Base-by-base conservation (phyloP, 192 early-diverging fungal species). In the Lobulomyces angularis region DNA sequence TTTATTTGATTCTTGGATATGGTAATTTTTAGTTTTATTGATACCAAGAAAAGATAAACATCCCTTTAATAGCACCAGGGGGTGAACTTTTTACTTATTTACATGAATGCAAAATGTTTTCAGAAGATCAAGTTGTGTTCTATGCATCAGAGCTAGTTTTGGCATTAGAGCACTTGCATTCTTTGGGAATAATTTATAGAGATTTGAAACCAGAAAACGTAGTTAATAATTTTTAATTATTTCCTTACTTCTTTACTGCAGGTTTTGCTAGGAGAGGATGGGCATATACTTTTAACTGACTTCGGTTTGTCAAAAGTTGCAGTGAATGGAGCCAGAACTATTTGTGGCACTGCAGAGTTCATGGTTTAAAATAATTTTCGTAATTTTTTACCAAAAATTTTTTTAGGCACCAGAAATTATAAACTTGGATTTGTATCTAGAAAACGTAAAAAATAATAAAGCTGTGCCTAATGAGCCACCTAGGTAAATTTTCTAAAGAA, bases 61-160 rank as follows among this genome's bases (percentile, higher is more conserved):
- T n/a, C n/a, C n/a, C n/a, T n/a, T n/a, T n/a, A n/a, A n/a, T n/a
- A n/a, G 66, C 66, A 0, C 38, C 76, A 2, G 92, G 92, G 28
- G 92, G 92, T 29, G 89, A 92, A 56, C 71, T 97, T 39, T 90
- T 90, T 50, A 84, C 81, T n/a, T 86, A 90, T 47, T 64, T 97
- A 63, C 46, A 49, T 6, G 51, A 44, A 8, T 57, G 66, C 37
- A 22, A 51, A 8, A 67, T 67, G 62, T 67, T 73, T 46, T 19
- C 77, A n/a, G 87, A 95, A 49, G 82, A 85, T 46, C 74, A 74
- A 41, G 81, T 81, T 16, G 59, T 77, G 8, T 97, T 93, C 55
- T 94, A 97, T 55, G 65, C 80, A 2, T 82, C 85, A 21, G 86
- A 97, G 62, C 61, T 94, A 2, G 55, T 92, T 5, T 61, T 91